These are phyloP conservation scores for Kwoniella dendrophila DNA, from an alignment of 768 basidiomycete species.

Conservation along the genomic window DNA sequence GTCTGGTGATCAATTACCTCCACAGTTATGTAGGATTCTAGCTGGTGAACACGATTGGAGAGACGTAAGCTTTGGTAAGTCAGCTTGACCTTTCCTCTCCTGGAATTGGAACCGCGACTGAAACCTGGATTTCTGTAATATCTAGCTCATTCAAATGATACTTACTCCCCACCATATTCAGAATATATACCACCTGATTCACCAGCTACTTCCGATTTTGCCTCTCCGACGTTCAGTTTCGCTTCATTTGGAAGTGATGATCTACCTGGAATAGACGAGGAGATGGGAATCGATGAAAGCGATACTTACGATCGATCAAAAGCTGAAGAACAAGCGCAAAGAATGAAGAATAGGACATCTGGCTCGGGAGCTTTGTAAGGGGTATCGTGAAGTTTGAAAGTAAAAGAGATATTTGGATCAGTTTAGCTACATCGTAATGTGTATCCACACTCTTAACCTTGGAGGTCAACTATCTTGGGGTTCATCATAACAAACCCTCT, in stretches of 20 bases:
- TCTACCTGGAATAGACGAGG: no score
- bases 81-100: not conserved
- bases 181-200: constrained; percentile 6
- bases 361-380: not conserved
- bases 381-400: no score
- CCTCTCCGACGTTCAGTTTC: constrained; percentile 17
- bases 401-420: no score
- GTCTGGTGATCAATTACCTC: constrained; percentile 38
- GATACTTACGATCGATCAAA: constrained; percentile 25
- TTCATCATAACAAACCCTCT: no score
- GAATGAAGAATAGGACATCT: constrained; percentile 6
- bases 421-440: no score
- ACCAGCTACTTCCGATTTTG: constrained; percentile 18
- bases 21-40: constrained; percentile 44
- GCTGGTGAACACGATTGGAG: constrained; percentile 39
- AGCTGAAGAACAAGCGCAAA: constrained; percentile 27
- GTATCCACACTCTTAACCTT: no score
- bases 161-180: constrained; percentile 2
- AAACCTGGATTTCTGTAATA: not conserved
- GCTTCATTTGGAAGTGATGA: constrained; percentile 17
- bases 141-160: constrained; percentile 1
- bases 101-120: not conserved
- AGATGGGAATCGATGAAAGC: not conserved
- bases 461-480: no score
- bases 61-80: constrained; percentile 30